phyloP scores from a whole-genome alignment of 208 protist species.

The Herpetomonas tarakana region DNA sequence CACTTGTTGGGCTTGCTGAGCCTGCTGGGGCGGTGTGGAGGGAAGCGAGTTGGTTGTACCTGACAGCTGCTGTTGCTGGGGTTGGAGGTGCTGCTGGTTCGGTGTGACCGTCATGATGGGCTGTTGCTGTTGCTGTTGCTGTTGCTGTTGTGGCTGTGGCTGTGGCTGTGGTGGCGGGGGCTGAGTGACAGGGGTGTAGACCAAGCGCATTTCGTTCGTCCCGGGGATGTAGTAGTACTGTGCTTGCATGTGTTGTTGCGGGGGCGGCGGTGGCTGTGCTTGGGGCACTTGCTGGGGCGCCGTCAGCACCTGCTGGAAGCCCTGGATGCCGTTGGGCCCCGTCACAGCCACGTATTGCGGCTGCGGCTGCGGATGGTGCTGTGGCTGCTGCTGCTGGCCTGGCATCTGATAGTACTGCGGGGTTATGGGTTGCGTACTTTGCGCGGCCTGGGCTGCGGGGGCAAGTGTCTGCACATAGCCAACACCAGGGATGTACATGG shows the following conservation, averaged over 20 bases:
- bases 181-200: neutral
- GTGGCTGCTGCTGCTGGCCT: neutral
- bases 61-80: constrained; percentile 17
- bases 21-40: constrained; percentile 6
- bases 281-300: constrained; percentile 1
- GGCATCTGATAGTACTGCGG: neutral
- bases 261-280: neutral
- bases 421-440: too few species aligned
- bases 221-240: neutral
- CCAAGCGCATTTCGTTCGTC: neutral
- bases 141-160: constrained; percentile 3
- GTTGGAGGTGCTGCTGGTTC: constrained; percentile 19
- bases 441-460: neutral
- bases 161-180: neutral
- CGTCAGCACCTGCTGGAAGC: neutral
- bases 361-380: neutral
- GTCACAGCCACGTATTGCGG: constrained; percentile 1
- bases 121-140: constrained; percentile 6
- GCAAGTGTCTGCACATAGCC: constrained; percentile 21
- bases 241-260: too few species aligned
- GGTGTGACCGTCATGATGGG: neutral
- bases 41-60: constrained; percentile 9
- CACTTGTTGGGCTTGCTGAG: constrained; percentile 4
- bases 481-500: constrained; percentile 21
- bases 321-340: neutral